Conservation (phyloP, 1,284 basidiomycete genomes). For the Marasmius sp. region DNA sequence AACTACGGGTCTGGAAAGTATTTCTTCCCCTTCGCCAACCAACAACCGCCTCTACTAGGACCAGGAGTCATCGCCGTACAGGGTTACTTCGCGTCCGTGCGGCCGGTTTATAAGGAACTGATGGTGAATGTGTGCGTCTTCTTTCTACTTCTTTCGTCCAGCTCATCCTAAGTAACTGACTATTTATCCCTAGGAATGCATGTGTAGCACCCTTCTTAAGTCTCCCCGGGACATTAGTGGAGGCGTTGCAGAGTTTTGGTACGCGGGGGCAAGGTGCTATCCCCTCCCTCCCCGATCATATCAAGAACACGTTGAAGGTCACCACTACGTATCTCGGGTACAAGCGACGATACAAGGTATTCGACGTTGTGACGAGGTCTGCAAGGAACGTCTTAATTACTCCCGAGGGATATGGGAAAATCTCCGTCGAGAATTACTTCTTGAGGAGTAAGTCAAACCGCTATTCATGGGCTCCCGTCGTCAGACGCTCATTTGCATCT, state of each 20-base stretch:
- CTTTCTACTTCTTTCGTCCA: background rate
- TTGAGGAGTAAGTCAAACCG: background rate
- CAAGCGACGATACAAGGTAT: background rate
- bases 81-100: background rate
- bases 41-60: background rate
- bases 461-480: background rate
- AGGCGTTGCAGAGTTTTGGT: background rate
- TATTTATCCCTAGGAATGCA: background rate
- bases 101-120: background rate
- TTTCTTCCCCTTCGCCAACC: background rate
- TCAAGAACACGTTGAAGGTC: background rate
- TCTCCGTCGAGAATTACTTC: background rate
- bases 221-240: background rate
- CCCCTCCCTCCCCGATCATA: background rate
- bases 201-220: background rate
- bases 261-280: background rate
- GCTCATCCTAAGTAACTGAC: background rate
- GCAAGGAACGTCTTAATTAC: background rate
- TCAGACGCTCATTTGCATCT: background rate
- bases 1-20: background rate
- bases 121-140: conserved; percentile 31
- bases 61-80: background rate
- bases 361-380: background rate
- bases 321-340: background rate
- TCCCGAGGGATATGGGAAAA: background rate